Conservation (phyloP, 108 stramenopile species). For the Cyclotella cryptica region DNA sequence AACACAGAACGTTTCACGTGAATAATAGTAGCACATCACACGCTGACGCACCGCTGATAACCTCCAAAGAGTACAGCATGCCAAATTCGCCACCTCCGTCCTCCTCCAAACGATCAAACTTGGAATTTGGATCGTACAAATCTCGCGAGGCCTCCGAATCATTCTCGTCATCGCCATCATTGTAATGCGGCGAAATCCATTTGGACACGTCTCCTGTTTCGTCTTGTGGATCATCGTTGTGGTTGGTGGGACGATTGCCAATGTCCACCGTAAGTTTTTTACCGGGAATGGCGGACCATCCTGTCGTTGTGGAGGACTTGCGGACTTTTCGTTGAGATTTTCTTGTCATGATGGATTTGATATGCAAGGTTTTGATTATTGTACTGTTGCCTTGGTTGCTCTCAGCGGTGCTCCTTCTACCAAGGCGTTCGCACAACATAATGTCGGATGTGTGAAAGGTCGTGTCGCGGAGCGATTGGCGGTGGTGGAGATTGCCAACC, state of each 20-base stretch:
- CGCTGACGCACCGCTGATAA: slow-evolving; percentile 59
- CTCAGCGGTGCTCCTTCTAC: too few species aligned
- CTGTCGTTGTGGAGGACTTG: background rate
- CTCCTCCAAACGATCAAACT: background rate
- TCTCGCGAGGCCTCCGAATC: background rate
- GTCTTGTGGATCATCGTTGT: background rate
- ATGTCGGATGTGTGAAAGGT: too few species aligned
- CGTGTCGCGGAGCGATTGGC: too few species aligned
- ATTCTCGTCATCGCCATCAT: slow-evolving; percentile 21
- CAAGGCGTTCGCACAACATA: too few species aligned
- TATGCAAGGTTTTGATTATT: too few species aligned
- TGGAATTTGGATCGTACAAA: slow-evolving; percentile 16
- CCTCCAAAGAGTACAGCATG: slow-evolving; percentile 75
- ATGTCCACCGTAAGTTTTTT: background rate
- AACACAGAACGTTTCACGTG: background rate
- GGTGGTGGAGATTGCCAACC: too few species aligned
- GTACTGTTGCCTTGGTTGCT: too few species aligned
- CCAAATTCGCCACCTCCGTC: slow-evolving; percentile 42
- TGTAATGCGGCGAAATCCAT: slow-evolving; percentile 36
- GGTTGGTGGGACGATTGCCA: background rate
- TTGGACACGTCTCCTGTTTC: slow-evolving; percentile 17
- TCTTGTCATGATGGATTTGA: too few species aligned
- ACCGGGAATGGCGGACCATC: slow-evolving; percentile 14
- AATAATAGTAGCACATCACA: background rate
- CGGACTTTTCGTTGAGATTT: too few species aligned